Conservation (phyloP, 2,329 filamentous ascomycete genomes). For the Trichophyton rubrum region DNA sequence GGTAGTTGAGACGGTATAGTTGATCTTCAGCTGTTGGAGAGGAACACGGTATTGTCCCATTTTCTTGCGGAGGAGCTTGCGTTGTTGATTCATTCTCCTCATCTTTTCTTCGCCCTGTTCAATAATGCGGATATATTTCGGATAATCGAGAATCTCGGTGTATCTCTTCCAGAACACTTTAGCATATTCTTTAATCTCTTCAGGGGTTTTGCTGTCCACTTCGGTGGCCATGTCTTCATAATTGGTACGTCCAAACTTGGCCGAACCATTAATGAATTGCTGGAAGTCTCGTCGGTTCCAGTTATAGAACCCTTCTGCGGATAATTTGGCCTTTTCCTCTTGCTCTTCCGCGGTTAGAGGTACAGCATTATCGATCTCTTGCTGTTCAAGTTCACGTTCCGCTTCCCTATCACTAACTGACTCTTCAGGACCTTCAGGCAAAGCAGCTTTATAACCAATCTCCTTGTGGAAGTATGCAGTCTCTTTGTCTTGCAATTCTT, state of each 20-base stretch:
- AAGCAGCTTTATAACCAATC: slow-evolving; percentile 83
- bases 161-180: slow-evolving; percentile 96
- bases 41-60: slow-evolving; percentile 94
- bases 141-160: slow-evolving; percentile 76
- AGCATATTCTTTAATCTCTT: slow-evolving; percentile 81
- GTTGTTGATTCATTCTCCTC: slow-evolving; percentile 79
- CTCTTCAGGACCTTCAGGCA: slow-evolving; percentile 82
- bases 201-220: slow-evolving; percentile 74
- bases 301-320: slow-evolving; percentile 72
- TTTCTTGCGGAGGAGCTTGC: slow-evolving; percentile 88
- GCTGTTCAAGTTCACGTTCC: slow-evolving; percentile 74
- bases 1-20: slow-evolving; percentile 95
- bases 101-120: slow-evolving; percentile 86
- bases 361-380: slow-evolving; percentile 83
- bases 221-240: slow-evolving; percentile 77
- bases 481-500: slow-evolving; percentile 88
- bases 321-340: slow-evolving; percentile 70
- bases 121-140: slow-evolving; percentile 77
- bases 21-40: slow-evolving; percentile 94
- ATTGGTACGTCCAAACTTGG: slow-evolving; percentile 77
- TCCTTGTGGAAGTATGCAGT: slow-evolving; percentile 94
- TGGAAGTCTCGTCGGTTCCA: slow-evolving; percentile 99
- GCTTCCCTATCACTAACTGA: slow-evolving; percentile 73
- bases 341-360: slow-evolving; percentile 81
- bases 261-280: slow-evolving; percentile 91